These are phyloP conservation scores for Borovskyia barvae DNA, from an alignment of 208 protist species.

Conservation along the genomic window DNA sequence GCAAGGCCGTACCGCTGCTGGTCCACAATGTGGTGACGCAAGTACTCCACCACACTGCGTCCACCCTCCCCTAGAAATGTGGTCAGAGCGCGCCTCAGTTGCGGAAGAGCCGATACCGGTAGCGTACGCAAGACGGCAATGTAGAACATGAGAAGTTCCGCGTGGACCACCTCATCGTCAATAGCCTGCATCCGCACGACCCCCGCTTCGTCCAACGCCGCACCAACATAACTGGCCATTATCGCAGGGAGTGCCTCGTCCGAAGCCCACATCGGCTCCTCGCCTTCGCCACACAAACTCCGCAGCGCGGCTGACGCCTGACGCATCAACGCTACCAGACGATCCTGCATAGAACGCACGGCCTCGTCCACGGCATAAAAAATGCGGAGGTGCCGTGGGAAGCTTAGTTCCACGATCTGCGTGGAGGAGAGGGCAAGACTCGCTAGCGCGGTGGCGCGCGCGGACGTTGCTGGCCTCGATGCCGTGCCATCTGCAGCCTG, in stretches of 20 bases:
- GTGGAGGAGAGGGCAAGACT: not conserved
- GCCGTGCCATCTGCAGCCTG: not conserved
- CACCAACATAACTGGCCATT: slow-evolving; percentile 3
- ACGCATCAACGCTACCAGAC: slow-evolving; percentile 2
- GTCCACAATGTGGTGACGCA: slow-evolving; percentile 47
- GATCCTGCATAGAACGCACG: slow-evolving; percentile 13
- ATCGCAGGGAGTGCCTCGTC: not conserved
- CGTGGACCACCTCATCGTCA: slow-evolving; percentile 20
- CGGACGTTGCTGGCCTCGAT: not conserved
- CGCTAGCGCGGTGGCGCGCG: slow-evolving; percentile 3
- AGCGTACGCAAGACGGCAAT: slow-evolving; percentile 32
- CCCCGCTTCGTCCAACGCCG: slow-evolving; percentile 14
- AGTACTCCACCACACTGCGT: slow-evolving; percentile 10
- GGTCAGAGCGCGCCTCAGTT: slow-evolving; percentile 15
- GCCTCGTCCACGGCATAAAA: slow-evolving; percentile 31
- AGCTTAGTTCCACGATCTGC: slow-evolving; percentile 29
- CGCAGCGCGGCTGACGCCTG: not conserved
- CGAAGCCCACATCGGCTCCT: not conserved
- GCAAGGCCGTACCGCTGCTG: slow-evolving; percentile 39
- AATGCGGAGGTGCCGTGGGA: slow-evolving; percentile 39
- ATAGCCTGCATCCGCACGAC: slow-evolving; percentile 1
- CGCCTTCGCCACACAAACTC: not conserved
- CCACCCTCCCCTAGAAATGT: slow-evolving; percentile 33
- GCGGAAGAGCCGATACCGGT: slow-evolving; percentile 15
- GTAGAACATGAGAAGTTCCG: slow-evolving; percentile 58